Evolutionary conservation across 2,329 filamentous ascomycete species (phyloP).

Genomic region (Apiospora malaysiana): DNA sequence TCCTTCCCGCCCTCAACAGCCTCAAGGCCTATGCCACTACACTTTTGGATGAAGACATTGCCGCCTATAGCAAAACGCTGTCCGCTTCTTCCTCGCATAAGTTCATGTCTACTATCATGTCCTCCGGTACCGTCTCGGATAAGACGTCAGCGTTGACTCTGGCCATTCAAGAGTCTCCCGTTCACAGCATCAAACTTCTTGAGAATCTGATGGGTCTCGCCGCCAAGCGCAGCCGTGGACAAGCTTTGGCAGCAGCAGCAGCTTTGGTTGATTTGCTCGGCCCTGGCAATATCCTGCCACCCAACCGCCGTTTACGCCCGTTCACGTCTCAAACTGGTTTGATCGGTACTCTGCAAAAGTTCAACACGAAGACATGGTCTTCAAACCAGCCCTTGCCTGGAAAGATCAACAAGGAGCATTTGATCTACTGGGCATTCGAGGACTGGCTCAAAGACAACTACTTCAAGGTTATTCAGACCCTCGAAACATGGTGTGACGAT

Average conservation of each 20-base stretch:
- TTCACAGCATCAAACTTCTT: slow-evolving; percentile 90
- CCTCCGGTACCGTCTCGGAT: slow-evolving; percentile 93
- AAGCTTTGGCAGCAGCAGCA: slow-evolving; percentile 89
- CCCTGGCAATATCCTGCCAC: slow-evolving; percentile 83
- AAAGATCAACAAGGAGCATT: slow-evolving; percentile 74
- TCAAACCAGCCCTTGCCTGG: slow-evolving; percentile 74
- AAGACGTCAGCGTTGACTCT: slow-evolving; percentile 95
- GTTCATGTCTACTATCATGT: slow-evolving; percentile 97
- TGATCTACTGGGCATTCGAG: slow-evolving; percentile 90
- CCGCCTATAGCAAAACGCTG: slow-evolving; percentile 74
- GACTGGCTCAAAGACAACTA: slow-evolving; percentile 95
- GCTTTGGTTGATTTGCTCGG: slow-evolving; percentile 94
- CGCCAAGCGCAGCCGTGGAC: slow-evolving; percentile 91
- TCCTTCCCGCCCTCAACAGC: slow-evolving; percentile 51
- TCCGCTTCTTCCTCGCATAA: slow-evolving; percentile 88
- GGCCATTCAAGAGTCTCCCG: slow-evolving; percentile 91
- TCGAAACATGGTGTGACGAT: slow-evolving; percentile 93
- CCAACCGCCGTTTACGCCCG: slow-evolving; percentile 77
- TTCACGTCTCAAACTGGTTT: slow-evolving; percentile 84
- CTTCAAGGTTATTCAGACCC: slow-evolving; percentile 88
- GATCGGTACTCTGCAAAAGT: slow-evolving; percentile 70
- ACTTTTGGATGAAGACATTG: slow-evolving; percentile 79
- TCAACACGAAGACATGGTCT: slow-evolving; percentile 65
- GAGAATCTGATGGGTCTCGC: slow-evolving; percentile 83
- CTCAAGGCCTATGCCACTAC: slow-evolving; percentile 74